Evolutionary conservation across 2,329 filamentous ascomycete species (phyloP).

Genomic region (Colletotrichum cordylinicola): DNA sequence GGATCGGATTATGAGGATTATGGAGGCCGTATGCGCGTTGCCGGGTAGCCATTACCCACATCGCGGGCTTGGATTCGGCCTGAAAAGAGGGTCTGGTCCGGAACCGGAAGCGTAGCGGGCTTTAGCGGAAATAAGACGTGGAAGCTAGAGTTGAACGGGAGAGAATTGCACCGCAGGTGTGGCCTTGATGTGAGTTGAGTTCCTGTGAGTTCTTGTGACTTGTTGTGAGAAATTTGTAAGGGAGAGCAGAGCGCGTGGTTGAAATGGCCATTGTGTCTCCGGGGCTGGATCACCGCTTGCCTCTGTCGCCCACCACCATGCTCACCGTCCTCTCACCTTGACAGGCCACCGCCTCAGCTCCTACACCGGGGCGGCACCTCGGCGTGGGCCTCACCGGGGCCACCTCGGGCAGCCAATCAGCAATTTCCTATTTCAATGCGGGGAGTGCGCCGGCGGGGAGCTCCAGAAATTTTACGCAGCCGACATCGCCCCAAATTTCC

Average conservation of each 20-base stretch:
- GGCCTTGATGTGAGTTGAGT: neutral
- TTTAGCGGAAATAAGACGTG: constrained; percentile 2
- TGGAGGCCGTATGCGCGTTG: constrained; percentile 3
- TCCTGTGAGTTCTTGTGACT: no score
- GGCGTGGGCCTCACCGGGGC: neutral
- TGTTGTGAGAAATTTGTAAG: neutral
- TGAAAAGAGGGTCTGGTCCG: constrained; percentile 9
- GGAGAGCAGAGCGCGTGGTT: neutral
- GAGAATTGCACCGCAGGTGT: neutral
- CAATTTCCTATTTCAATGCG: constrained; percentile 30
- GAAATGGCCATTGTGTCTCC: neutral
- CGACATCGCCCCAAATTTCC: constrained; percentile 35
- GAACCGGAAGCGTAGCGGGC: constrained; percentile 12
- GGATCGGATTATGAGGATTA: neutral
- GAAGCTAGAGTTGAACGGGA: neutral
- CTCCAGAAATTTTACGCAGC: constrained; percentile 30
- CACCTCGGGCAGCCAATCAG: constrained; percentile 27
- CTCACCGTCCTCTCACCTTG: neutral
- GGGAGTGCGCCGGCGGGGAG: constrained; percentile 28
- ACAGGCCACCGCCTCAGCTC: neutral
- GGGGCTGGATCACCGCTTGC: neutral
- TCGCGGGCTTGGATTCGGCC: neutral
- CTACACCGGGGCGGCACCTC: neutral
- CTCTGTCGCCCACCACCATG: neutral
- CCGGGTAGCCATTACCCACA: constrained; percentile 10